These are phyloP conservation scores for Eremothecium gossypii DNA, from an alignment of 1,139 yeast species.

Conservation along the genomic window DNA sequence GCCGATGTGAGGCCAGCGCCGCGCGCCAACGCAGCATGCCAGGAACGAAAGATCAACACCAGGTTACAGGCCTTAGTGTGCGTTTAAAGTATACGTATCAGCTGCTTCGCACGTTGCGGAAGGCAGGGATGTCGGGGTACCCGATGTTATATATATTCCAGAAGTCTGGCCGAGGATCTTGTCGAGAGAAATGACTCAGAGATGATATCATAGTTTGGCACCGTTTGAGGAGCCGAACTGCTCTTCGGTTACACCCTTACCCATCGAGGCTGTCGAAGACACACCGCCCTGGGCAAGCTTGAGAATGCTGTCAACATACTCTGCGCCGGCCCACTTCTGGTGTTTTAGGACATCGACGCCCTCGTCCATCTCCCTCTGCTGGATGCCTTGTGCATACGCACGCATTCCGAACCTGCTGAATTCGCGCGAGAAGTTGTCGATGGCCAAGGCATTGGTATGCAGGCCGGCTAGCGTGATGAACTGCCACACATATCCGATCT, in stretches of 20 bases:
- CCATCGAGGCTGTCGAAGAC: constrained; percentile 95
- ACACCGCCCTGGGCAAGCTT: constrained; percentile 93
- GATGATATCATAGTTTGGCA: neutral
- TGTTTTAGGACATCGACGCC: constrained; percentile 96
- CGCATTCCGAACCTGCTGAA: constrained; percentile 84
- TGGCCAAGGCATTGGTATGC: constrained; percentile 91
- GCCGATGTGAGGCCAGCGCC: no score
- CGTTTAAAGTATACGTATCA: no score
- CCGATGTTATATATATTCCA: no score
- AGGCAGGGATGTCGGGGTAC: no score
- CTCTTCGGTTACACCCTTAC: constrained; percentile 95
- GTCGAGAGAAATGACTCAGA: no score
- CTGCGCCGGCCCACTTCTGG: constrained; percentile 99
- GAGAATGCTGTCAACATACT: constrained; percentile 84
- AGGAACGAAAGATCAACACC: no score
- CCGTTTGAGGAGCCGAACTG: constrained; percentile 51
- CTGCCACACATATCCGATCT: constrained; percentile 95
- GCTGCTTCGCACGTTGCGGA: no score
- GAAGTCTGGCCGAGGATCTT: no score
- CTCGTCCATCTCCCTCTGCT: constrained; percentile 76
- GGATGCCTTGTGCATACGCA: constrained; percentile 85
- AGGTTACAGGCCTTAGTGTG: no score
- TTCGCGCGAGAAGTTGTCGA: constrained; percentile 73
- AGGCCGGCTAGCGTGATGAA: constrained; percentile 95
- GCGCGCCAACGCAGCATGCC: no score